A percentile compares a stretch with the other conserved stretches of the same genome.
Evolutionary conservation across 2,329 filamentous ascomycete genomes (phyloP).

Genomic region (Furcasterigmium furcatum): DNA sequence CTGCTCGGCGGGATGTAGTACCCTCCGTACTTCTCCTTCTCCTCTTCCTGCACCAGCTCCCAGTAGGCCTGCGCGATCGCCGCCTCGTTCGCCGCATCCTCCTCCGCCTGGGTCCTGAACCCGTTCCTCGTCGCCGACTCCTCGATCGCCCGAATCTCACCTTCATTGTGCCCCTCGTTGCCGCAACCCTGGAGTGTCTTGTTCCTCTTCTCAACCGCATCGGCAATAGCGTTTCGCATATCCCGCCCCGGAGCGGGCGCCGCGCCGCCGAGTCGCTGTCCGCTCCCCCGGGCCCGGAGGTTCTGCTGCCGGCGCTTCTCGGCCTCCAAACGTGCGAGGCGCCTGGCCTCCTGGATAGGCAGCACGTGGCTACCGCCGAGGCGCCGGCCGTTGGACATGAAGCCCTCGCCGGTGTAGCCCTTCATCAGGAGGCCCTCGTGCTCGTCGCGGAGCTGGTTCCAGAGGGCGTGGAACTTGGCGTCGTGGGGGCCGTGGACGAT

Average conservation of each 20-base stretch:
- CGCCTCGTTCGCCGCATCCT: conserved; percentile 83
- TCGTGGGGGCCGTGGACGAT: conserved; percentile 84
- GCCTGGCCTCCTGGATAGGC: conserved; percentile 70
- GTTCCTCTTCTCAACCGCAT: conserved; percentile 67
- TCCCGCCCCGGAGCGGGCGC: conserved; percentile 53
- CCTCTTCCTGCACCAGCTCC: conserved; percentile 83
- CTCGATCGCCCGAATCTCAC: conserved; percentile 62
- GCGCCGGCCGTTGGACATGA: conserved; percentile 70
- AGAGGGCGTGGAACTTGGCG: conserved; percentile 76
- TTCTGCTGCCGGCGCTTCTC: conserved; percentile 62
- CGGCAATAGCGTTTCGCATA: conserved; percentile 68
- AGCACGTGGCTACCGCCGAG: conserved; percentile 62
- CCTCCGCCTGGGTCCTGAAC: conserved; percentile 79
- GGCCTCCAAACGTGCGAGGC: conserved; percentile 69
- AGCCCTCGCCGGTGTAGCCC: conserved; percentile 89
- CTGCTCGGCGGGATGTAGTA: conserved; percentile 47
- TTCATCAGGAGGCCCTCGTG: conserved; percentile 72
- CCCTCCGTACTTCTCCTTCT: conserved; percentile 51
- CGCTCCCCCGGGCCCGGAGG: conserved; percentile 38
- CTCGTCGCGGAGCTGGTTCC: conserved; percentile 87
- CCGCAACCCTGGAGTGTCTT: conserved; percentile 72
- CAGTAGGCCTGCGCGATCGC: conserved; percentile 84
- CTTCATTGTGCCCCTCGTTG: conserved; percentile 59
- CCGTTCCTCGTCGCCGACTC: conserved; percentile 66
- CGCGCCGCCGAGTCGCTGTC: conserved; percentile 69